These are phyloP conservation scores for Gaeumannomyces tritici DNA, from an alignment of 2,329 filamentous ascomycete species.

Conservation along the genomic window DNA sequence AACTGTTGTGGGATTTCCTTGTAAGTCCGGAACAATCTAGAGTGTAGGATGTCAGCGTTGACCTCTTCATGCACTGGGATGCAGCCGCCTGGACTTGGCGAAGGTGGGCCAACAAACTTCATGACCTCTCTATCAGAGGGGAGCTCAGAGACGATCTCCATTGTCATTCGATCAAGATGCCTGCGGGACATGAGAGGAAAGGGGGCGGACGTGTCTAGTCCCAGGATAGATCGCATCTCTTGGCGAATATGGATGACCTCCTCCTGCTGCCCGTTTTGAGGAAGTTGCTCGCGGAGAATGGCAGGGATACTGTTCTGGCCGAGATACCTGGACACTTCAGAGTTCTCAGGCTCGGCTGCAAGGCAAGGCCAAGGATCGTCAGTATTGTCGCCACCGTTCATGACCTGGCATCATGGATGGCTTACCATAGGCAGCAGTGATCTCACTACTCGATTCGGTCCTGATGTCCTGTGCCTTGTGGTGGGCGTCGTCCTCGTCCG, in stretches of 20 bases:
- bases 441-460: constrained; percentile 19
- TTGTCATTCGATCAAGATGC: constrained; percentile 49
- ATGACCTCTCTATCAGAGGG: constrained; percentile 57
- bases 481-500: constrained; percentile 26
- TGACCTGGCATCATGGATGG: not conserved
- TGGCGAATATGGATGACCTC: constrained; percentile 46
- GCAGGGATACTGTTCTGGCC: constrained; percentile 60
- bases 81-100: no score
- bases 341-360: not conserved
- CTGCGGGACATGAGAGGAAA: constrained; percentile 58
- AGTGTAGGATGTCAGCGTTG: not conserved
- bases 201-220: constrained; percentile 55
- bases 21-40: constrained; percentile 54
- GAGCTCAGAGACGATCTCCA: constrained; percentile 51
- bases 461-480: constrained; percentile 11
- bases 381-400: not conserved
- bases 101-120: constrained; percentile 32
- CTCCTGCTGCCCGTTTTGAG: constrained; percentile 39
- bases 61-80: not conserved
- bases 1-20: constrained; percentile 60
- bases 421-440: constrained; percentile 19
- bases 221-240: constrained; percentile 57
- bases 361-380: not conserved
- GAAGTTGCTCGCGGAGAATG: constrained; percentile 52
- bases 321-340: constrained; percentile 49